Conservation (phyloP, 345 rosid species). For the Erodium maritimum region DNA sequence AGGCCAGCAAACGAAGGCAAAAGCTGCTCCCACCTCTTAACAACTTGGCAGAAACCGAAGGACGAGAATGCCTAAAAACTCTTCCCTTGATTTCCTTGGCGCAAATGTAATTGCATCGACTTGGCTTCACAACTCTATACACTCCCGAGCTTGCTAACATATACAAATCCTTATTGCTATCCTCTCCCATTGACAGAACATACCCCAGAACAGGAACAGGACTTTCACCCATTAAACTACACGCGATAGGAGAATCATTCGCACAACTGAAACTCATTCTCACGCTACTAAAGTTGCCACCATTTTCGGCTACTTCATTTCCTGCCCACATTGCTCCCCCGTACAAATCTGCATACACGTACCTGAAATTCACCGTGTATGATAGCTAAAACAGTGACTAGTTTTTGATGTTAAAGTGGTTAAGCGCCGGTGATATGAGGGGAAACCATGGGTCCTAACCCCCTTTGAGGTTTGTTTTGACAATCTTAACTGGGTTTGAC, state of each 20-base stretch:
- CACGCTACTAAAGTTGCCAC: constrained; percentile 20
- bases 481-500: too few species aligned
- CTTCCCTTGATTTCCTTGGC: constrained; percentile 9
- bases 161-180: constrained; percentile 18
- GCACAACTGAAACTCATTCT: constrained; percentile 17
- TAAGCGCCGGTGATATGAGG: too few species aligned
- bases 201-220: constrained; percentile 14
- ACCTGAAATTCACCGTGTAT: constrained; percentile 7
- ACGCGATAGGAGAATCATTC: constrained; percentile 18
- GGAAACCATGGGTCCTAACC: too few species aligned
- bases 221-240: constrained; percentile 5
- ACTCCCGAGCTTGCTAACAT: constrained; percentile 22
- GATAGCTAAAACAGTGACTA: too few species aligned
- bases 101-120: constrained; percentile 23
- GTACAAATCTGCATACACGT: constrained; percentile 24
- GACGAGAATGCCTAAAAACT: neutral
- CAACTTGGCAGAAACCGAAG: neutral
- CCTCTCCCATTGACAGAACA: constrained; percentile 21
- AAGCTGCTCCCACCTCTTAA: neutral
- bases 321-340: constrained; percentile 23
- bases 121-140: constrained; percentile 20
- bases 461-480: too few species aligned
- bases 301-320: constrained; percentile 13
- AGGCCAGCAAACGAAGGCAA: neutral
- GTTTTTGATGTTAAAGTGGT: neutral